Evolutionary conservation across 2,329 filamentous ascomycete species (phyloP).

Genomic region (Elsinoe ampelina): DNA sequence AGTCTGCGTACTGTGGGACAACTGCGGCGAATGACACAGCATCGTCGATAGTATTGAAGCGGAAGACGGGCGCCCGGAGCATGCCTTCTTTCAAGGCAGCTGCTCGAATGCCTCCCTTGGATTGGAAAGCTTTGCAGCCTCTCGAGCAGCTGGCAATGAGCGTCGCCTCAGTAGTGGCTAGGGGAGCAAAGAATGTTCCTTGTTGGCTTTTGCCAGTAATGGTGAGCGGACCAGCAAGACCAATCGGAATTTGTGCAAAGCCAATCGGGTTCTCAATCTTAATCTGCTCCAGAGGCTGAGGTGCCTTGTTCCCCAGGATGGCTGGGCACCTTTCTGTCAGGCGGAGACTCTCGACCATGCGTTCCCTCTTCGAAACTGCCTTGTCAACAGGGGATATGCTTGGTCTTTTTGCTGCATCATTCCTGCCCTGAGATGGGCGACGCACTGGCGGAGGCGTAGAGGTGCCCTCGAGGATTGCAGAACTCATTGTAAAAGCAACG

Average conservation of each 20-base stretch:
- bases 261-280: constrained; percentile 20
- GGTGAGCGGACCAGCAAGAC: constrained; percentile 21
- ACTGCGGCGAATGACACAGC: not conserved
- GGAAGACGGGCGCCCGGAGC: constrained; percentile 2
- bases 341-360: not conserved
- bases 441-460: not conserved
- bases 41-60: constrained; percentile 4
- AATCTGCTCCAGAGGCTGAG: not conserved
- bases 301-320: not conserved
- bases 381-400: not conserved
- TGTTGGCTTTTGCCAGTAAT: constrained; percentile 14
- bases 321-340: not conserved
- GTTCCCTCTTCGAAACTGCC: not conserved
- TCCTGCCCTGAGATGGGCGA: not conserved
- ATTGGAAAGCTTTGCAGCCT: constrained; percentile 24
- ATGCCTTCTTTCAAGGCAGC: constrained; percentile 16
- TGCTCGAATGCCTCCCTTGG: constrained; percentile 19
- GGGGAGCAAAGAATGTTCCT: constrained; percentile 21
- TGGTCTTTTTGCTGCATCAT: not conserved
- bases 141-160: constrained; percentile 25
- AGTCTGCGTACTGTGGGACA: not conserved
- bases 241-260: constrained; percentile 19
- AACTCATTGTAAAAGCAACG: not conserved
- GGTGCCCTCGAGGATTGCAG: not conserved
- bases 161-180: constrained; percentile 25